Percentiles rank a stretch among this genome's conserved stretches.
phyloP scores from a whole-genome alignment of 1,139 yeast species.

The Nematodospora anomalae region DNA sequence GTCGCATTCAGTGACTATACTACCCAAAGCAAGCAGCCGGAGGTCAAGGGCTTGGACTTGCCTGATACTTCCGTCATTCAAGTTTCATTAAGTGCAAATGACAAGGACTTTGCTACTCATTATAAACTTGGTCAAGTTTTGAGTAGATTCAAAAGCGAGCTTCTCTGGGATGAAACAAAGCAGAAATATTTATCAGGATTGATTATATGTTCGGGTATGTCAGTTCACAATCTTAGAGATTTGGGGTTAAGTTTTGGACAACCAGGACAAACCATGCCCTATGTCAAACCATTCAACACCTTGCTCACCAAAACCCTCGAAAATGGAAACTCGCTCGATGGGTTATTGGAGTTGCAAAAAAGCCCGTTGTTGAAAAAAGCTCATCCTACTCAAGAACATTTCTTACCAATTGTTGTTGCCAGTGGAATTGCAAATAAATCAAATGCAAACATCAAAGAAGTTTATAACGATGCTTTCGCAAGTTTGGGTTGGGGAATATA shows the following conservation, averaged over 20 bases:
- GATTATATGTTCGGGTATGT: constrained; percentile 70
- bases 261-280: constrained; percentile 39
- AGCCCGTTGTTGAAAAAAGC: constrained; percentile 46
- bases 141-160: constrained; percentile 48
- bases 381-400: constrained; percentile 77
- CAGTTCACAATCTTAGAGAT: constrained; percentile 73
- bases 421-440: constrained; percentile 52
- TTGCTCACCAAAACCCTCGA: constrained; percentile 38
- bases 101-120: constrained; percentile 47
- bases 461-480: constrained; percentile 44
- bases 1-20: constrained; percentile 59
- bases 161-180: constrained; percentile 31
- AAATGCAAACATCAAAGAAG: constrained; percentile 36
- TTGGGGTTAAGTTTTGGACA: constrained; percentile 25
- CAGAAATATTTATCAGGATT: constrained; percentile 40
- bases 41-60: constrained; percentile 40
- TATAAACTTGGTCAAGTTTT: constrained; percentile 58
- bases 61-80: constrained; percentile 56
- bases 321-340: constrained; percentile 18
- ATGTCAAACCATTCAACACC: constrained; percentile 50
- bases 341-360: constrained; percentile 17
- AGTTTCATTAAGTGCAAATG: constrained; percentile 57
- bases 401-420: constrained; percentile 67
- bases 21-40: constrained; percentile 21
- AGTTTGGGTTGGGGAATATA: constrained; percentile 73